phyloP scores from a whole-genome alignment of 805 yeast species.

The Pichia cephalocereana region DNA sequence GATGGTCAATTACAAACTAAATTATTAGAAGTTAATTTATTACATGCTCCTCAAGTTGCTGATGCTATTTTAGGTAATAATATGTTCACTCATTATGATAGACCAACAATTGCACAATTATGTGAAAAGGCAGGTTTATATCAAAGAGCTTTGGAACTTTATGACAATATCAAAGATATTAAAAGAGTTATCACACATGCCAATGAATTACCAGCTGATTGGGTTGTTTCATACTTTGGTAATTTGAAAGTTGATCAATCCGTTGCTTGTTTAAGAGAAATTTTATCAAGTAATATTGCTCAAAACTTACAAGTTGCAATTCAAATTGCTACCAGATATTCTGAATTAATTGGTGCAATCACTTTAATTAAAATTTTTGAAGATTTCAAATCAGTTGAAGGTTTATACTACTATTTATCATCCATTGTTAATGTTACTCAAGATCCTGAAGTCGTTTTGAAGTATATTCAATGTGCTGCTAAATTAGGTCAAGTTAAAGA shows the following conservation, averaged over 20 bases:
- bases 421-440: constrained; percentile 89
- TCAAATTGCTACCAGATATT: constrained; percentile 94
- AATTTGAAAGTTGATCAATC: constrained; percentile 92
- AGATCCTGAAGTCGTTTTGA: constrained; percentile 91
- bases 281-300: constrained; percentile 62
- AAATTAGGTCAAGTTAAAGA: constrained; percentile 84
- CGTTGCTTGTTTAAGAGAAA: constrained; percentile 75
- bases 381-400: constrained; percentile 86
- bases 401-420: constrained; percentile 87
- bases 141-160: constrained; percentile 95
- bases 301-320: constrained; percentile 89
- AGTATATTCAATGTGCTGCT: constrained; percentile 92
- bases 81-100: constrained; percentile 93
- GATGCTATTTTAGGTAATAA: constrained; percentile 95
- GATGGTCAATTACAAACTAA: constrained; percentile 96
- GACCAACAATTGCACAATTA: constrained; percentile 82
- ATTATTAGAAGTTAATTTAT: constrained; percentile 80
- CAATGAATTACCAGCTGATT: constrained; percentile 75
- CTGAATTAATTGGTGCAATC: constrained; percentile 84
- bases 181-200: constrained; percentile 92
- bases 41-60: constrained; percentile 98
- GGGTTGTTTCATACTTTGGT: constrained; percentile 91
- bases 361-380: constrained; percentile 85
- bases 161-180: constrained; percentile 89
- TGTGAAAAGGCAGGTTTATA: constrained; percentile 94